Evolutionary conservation across 1,284 basidiomycete genomes (phyloP), one percentile per base, ranked within the genome.

Genomic region (Irpex lacteus): DNA sequence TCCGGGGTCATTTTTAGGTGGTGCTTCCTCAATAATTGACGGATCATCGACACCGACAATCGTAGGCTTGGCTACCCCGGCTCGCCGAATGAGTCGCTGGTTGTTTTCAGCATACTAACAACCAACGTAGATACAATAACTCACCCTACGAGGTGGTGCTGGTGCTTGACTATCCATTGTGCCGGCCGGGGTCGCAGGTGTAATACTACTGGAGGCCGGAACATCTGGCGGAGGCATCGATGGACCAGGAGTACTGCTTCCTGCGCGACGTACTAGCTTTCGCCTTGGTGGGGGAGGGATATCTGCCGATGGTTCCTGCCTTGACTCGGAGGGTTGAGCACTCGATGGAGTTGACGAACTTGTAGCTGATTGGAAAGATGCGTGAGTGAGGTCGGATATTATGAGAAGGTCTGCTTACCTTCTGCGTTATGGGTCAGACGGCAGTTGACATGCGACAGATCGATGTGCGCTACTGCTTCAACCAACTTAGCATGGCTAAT

Each of bases 301-400:
- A 49, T 55, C 61, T 26, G 32, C 32, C 32, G 32, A 32, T 32
- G 55, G 38, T 15, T 53, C 61, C 2, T 54, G 15, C 15, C 71
- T 72, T 1, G 74, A 74, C 60, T 76, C 76, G 1, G 73, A 71
- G n/a, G 71, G 68, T 47, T 73, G 64, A 0, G 77, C 74, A 59
- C 77, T 77, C 0, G 32, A 34, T 34, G 32, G 32, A 34, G 3
- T 34, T 34, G 32, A 34, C 32, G 67, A 60, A 40, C 18, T 49
- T 9, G 15, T 52, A n/a, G 18, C 15, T 4, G 8, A 9, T 5
- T n/a, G 37, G 26, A 55, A 40, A 18, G 7, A 9, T 54, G 8
- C n/a, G 19, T 60, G 15, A 36, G 21, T 5, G 34, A 6, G 3
- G 38, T 4, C 34, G 6, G n/a, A 37, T 57, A 37, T 34, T 3